Conservation (phyloP, 192 early-diverging fungal genomes). For the Coemansia sp. region DNA sequence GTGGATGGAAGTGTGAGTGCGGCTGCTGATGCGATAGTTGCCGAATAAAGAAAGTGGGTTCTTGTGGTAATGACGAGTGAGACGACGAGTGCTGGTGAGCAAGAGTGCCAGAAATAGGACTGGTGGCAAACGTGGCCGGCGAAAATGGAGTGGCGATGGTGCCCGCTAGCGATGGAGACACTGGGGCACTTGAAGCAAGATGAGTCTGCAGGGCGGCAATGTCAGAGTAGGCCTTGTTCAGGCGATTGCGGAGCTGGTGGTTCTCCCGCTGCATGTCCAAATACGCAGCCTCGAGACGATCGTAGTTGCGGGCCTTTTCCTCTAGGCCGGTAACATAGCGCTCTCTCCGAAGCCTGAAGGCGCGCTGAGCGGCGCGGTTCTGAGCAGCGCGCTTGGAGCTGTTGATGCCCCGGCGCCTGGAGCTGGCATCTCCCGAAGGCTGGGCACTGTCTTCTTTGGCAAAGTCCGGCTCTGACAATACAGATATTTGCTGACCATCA, state of each 20-base stretch:
- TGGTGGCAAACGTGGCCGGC: background rate
- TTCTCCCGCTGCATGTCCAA: constrained; percentile 43
- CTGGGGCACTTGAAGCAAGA: constrained; percentile 20
- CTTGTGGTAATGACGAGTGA: too few relatives aligned
- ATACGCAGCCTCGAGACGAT: constrained; percentile 38
- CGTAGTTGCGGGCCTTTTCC: constrained; percentile 46
- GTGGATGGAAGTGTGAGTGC: background rate
- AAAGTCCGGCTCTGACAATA: constrained; percentile 18
- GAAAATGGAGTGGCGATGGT: constrained; percentile 5
- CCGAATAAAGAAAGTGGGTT: too few relatives aligned
- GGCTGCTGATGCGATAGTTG: constrained; percentile 2
- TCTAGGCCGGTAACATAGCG: constrained; percentile 42
- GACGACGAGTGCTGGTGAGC: too few relatives aligned
- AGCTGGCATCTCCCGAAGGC: constrained; percentile 9
- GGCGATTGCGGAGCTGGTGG: constrained; percentile 18
- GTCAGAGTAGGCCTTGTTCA: constrained; percentile 28
- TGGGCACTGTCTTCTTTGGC: constrained; percentile 24
- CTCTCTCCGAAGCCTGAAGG: constrained; percentile 46
- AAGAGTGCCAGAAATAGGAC: background rate
- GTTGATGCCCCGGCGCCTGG: constrained; percentile 41
- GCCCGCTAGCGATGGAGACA: constrained; percentile 17
- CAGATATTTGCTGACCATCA: constrained; percentile 14
- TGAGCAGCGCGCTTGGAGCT: constrained; percentile 51
- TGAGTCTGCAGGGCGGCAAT: constrained; percentile 22
- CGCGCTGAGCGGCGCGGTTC: constrained; percentile 47